Evolutionary conservation across 2,329 filamentous ascomycete genomes (phyloP), one percentile per base, ranked within the genome.

Genomic region (Penicillium sp.): DNA sequence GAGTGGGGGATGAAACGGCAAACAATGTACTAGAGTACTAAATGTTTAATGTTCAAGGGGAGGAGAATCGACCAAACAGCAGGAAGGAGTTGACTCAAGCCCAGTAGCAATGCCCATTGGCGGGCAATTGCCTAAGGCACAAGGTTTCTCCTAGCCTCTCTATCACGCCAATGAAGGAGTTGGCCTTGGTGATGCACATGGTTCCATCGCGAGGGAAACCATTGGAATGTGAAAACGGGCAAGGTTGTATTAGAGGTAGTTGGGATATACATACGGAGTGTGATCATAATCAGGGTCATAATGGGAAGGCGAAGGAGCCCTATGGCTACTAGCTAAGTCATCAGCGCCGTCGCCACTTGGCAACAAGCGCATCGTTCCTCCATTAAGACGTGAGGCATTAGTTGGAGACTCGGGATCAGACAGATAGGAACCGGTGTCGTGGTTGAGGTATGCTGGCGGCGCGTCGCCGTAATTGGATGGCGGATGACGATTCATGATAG

Each of bases 291-390:
- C 61, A 7, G 69, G 60, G 19, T 68, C 71, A 54, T 70, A 66
- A 19, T 69, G 66, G 40, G 67, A 71, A 33, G 65, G 62, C 15
- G 73, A 70, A 50, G 66, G 53, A 5, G 62, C 60, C 29, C 66
- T 67, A 40, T 66, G 53, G 43, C 67, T 68, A 49, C 66, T 67
- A 56, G 67, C 65, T 57, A 70, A 33, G 41, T 73, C 70, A 33
- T 69, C 68, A 29, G 77, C 74, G 17, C 73, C 63, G 31, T 75
- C 71, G 12, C 72, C 67, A 33, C 67, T 72, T 6, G 78, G 78
- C 29, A 81, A 64, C 58, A 81, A 64, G 38, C 78, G 74, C 76
- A 81, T 77, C 0, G 79, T 78, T 9, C 75, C 68, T 25, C 72
- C 71, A 66, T 75, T 72, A 13, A 70, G 70, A 42, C 71, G 67